Evolutionary conservation across 768 basidiomycete species (phyloP), one percentile per base, ranked within the genome.

Genomic region (Termitomyces sp.): DNA sequence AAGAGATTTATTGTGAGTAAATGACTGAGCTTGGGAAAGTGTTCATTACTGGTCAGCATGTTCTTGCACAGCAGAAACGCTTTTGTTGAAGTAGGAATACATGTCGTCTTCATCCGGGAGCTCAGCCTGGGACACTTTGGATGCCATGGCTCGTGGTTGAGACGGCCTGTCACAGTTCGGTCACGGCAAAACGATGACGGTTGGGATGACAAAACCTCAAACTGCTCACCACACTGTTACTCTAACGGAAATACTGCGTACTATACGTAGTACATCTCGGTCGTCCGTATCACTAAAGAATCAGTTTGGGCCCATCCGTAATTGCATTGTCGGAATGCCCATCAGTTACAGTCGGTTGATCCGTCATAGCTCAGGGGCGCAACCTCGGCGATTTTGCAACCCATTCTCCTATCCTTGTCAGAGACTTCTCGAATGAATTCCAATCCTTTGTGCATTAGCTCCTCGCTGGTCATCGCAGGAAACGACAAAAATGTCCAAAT

Each of bases 21-120:
- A 50, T 42, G 31, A 43, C 21, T 5, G 52, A 19, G 40, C 14
- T 26, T n/a, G 33, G 10, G 23, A 42, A 33, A 19, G 44, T 63
- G 30, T 40, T 12, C 15, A 35, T 58, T 64, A 70, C 73, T 67
- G 58, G 61, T 73, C 72, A 45, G 71, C 70, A 44, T 74, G 73
- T 17, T 62, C 60, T 50, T 71, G 70, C 28, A 75, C 74, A 17
- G 66, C 68, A 54, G 65, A 66, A 5, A 69, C 70, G 46, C 73
- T 74, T 55, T 66, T 71, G 57, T 70, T 68, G 61, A 75, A 73
- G 55, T 71, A 73, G 21, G 71, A 64, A 28, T 66, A 58, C 26
- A 75, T 57, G 43, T 70, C 65, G 30, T 62, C 54, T 21, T 61
- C 58, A 19, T 58, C 58, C n/a, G 28, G 19, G 31, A 54, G 45